Conservation (phyloP, 768 basidiomycete genomes). For the Mycena vitilis region DNA sequence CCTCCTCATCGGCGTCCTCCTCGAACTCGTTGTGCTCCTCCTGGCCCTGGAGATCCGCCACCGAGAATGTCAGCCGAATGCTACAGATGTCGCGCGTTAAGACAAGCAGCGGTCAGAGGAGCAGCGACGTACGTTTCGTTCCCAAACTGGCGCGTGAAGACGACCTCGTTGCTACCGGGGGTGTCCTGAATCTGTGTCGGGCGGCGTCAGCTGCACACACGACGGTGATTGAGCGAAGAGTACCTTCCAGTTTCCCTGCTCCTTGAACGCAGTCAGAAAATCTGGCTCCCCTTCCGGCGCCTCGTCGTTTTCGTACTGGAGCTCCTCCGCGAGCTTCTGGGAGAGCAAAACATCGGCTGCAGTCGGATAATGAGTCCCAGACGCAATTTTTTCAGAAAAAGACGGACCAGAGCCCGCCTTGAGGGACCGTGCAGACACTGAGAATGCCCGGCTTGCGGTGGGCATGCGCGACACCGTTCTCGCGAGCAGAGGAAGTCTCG, state of each 20-base stretch:
- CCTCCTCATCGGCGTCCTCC: constrained; percentile 47
- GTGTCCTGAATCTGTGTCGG: constrained; percentile 72
- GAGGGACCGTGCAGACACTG: constrained; percentile 50
- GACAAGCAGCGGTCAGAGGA: not conserved
- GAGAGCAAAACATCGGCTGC: constrained; percentile 81
- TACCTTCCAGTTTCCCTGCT: constrained; percentile 84
- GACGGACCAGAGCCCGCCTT: constrained; percentile 34
- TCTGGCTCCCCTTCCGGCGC: constrained; percentile 62
- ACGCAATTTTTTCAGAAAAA: constrained; percentile 3
- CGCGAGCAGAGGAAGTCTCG: constrained; percentile 43
- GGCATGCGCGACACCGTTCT: constrained; percentile 39
- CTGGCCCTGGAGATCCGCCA: constrained; percentile 80
- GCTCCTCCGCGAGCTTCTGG: constrained; percentile 82
- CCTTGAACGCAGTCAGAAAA: constrained; percentile 81
- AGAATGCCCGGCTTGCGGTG: constrained; percentile 53
- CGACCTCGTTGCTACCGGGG: constrained; percentile 83
- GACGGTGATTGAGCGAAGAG: constrained; percentile 20
- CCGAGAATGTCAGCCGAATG: constrained; percentile 92
- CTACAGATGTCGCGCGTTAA: constrained; percentile 51
- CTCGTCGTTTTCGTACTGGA: constrained; percentile 84
- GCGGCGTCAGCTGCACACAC: constrained; percentile 11
- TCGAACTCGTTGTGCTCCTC: constrained; percentile 52
- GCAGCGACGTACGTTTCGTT: constrained; percentile 80
- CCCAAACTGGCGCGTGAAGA: constrained; percentile 85
- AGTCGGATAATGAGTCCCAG: constrained; percentile 8